A percentile compares a stretch with the other conserved stretches of the same genome.
These are phyloP conservation scores for Phytophthora hibernalis DNA, from an alignment of 352 stramenopile species.

Conservation along the genomic window DNA sequence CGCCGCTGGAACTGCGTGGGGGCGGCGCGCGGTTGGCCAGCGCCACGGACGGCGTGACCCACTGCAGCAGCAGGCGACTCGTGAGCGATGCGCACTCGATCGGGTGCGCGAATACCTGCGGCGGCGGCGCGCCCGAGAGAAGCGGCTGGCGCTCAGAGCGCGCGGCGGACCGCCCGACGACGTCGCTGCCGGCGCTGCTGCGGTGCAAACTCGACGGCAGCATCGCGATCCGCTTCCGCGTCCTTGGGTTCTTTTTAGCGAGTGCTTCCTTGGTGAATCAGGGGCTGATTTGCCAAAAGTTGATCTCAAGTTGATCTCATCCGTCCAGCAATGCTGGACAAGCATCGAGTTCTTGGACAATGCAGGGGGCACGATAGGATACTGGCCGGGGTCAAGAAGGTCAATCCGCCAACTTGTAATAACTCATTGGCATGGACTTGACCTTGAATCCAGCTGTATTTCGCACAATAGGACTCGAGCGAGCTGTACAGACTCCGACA, in stretches of 20 bases:
- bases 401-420: too few relatives aligned
- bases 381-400: too few relatives aligned
- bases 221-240: slow-evolving; percentile 13
- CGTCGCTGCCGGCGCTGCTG: slow-evolving; percentile 21
- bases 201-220: slow-evolving; percentile 13
- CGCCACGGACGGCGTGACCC: slow-evolving; percentile 52
- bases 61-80: slow-evolving; percentile 53
- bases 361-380: too few relatives aligned
- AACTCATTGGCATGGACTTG: too few relatives aligned
- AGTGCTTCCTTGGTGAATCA: background rate
- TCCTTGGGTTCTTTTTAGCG: background rate
- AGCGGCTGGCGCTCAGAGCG: slow-evolving; percentile 43
- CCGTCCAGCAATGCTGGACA: too few relatives aligned
- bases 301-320: background rate
- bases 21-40: slow-evolving; percentile 46
- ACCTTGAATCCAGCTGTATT: too few relatives aligned
- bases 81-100: slow-evolving; percentile 52
- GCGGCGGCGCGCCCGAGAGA: slow-evolving; percentile 34
- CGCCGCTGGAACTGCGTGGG: slow-evolving; percentile 33
- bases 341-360: too few relatives aligned
- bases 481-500: too few relatives aligned
- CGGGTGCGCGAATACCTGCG: slow-evolving; percentile 48
- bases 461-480: too few relatives aligned
- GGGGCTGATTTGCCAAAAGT: background rate
- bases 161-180: slow-evolving; percentile 21